Base-by-base conservation (phyloP, 176 grass and related monocot species). In the Zoysia japonica region DNA sequence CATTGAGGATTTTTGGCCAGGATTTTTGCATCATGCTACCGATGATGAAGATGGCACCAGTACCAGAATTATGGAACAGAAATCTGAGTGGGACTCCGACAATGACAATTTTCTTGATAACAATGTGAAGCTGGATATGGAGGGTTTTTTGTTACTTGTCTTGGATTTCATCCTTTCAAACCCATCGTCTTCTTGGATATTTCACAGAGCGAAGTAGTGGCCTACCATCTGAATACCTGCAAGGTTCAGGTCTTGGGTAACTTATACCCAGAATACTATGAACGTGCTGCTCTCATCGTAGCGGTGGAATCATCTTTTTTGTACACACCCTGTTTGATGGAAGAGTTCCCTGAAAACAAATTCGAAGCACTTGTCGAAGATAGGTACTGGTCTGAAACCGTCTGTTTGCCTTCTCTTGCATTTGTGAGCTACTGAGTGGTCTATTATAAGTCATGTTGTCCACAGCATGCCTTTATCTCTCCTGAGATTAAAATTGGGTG, bases 91-190 rank as follows among this genome's bases (percentile, higher is more conserved):
- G 61, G 61, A 63, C 11, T 63, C 61, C 10, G 61, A 63, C 9
- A 63, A 63, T 11, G 61, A 63, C 38, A 3, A 38, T 38, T 1
- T 63, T 63, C 28, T 38, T 9, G 61, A 37, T 1, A 4, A 37
- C 13, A 63, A 63, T 63, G 10, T 63, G 61, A 38, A 38, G 35
- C 0, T 61, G 2, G 7, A 11, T 5, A 2, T 2, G 9, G 2
- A 4, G 10, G 10, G 1, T 36, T 5, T 38, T 28, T 28, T 28
- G 28, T 63, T 63, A 38, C 35, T 63, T 63, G 9, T 35, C 10
- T 63, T 63, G 61, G 61, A 38, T 63, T 63, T 63, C 61, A 63
- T 63, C 61, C 61, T 38, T 63, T 5, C 61, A 63, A 63, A 63
- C 9, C 9, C 11, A 20, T 38, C 13, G 61, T 63, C 61, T 63